These are phyloP conservation scores for Paxillus ammoniavirescens DNA, from an alignment of 768 basidiomycete genomes.

Conservation along the genomic window DNA sequence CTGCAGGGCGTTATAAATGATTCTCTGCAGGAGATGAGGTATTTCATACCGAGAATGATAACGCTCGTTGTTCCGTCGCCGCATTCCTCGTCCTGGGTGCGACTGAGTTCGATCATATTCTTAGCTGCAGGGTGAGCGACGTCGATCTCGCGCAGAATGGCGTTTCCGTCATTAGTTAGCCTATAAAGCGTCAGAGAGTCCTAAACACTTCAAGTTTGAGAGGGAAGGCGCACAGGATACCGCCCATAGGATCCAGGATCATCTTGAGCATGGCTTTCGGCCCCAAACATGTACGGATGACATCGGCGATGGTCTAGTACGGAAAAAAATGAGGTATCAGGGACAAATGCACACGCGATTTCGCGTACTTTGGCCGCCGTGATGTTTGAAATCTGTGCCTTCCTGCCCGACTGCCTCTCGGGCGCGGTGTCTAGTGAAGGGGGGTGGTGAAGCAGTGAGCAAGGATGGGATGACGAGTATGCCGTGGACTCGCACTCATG, in stretches of 20 bases:
- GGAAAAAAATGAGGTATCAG: constrained; percentile 1
- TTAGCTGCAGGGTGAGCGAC: constrained; percentile 99
- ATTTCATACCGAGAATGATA: constrained; percentile 83
- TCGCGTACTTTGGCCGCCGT: constrained; percentile 85
- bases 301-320: constrained; percentile 90
- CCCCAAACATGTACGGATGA: constrained; percentile 94
- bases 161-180: constrained; percentile 98
- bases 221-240: constrained; percentile 71
- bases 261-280: constrained; percentile 99
- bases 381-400: constrained; percentile 96
- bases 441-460: constrained; percentile 3
- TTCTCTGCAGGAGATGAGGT: background rate
- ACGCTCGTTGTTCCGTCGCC: constrained; percentile 98
- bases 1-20: constrained; percentile 32
- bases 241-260: constrained; percentile 99
- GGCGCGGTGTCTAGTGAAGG: constrained; percentile 76
- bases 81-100: constrained; percentile 98
- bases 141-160: constrained; percentile 96
- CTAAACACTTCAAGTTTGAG: background rate
- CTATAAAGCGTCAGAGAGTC: constrained; percentile 38
- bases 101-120: constrained; percentile 97
- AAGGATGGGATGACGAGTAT: background rate
- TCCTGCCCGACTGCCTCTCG: constrained; percentile 90
- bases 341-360: background rate
- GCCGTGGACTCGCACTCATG: constrained; percentile 54